These are phyloP conservation scores for Pythium periplocum DNA, from an alignment of 352 stramenopile genomes.

Conservation along the genomic window DNA sequence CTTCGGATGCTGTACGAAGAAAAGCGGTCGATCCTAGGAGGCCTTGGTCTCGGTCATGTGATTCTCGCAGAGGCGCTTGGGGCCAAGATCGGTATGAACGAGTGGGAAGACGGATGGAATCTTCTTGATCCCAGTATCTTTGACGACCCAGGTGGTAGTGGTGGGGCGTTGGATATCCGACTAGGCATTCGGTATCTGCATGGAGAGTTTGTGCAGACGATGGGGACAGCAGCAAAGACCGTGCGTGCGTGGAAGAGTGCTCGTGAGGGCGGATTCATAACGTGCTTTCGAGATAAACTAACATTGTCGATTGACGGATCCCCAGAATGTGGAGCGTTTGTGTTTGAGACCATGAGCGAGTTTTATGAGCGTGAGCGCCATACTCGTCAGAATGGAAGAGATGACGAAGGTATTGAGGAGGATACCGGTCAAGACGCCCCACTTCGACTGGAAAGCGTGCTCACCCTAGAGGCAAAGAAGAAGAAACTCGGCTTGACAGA, in stretches of 20 bases:
- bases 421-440: conserved; percentile 8
- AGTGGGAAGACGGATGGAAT: conserved; percentile 22
- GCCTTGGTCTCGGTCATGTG: conserved; percentile 30
- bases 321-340: conserved; percentile 18
- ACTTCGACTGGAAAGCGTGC: conserved; percentile 2
- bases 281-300: conserved; percentile 17
- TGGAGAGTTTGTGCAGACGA: conserved; percentile 16
- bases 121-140: conserved; percentile 16
- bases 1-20: conserved; percentile 22
- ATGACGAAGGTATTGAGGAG: conserved; percentile 3
- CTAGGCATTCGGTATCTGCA: conserved; percentile 17
- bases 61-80: conserved; percentile 19
- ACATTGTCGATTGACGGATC: conserved; percentile 20
- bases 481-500: conserved; percentile 13
- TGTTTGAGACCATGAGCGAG: conserved; percentile 19
- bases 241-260: conserved; percentile 14
- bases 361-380: conserved; percentile 16
- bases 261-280: conserved; percentile 10
- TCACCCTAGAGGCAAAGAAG: conserved; percentile 17
- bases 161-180: neutral
- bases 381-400: neutral
- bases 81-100: conserved; percentile 12
- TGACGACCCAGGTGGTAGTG: neutral
- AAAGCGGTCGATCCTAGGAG: conserved; percentile 17
- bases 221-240: neutral